Conservation (phyloP, 306 rosid species). For the Lathyrus sativus region DNA sequence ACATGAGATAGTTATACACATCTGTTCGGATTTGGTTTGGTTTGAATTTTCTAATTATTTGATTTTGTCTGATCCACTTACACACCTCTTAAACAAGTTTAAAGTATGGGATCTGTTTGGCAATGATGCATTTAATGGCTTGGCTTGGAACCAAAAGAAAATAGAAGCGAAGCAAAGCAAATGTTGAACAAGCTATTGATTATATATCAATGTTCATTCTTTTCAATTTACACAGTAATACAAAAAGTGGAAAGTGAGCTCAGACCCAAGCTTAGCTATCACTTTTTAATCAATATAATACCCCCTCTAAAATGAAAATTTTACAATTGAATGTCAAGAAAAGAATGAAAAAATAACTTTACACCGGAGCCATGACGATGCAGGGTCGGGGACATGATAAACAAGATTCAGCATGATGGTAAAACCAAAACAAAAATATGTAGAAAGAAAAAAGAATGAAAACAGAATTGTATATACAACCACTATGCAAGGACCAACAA, state of each 20-base stretch:
- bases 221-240: slow-evolving; percentile 55
- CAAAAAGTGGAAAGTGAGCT: slow-evolving; percentile 54
- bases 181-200: slow-evolving; percentile 41
- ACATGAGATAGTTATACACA: too few species aligned
- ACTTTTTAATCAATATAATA: slow-evolving; percentile 40
- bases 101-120: background rate
- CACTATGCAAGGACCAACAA: slow-evolving; percentile 49
- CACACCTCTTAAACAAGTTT: too few species aligned
- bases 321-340: slow-evolving; percentile 65
- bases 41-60: too few species aligned
- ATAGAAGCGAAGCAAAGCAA: slow-evolving; percentile 17
- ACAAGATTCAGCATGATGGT: slow-evolving; percentile 27
- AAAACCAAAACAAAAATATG: background rate
- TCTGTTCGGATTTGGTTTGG: too few species aligned
- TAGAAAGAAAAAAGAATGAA: slow-evolving; percentile 31
- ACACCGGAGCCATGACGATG: slow-evolving; percentile 49
- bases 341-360: slow-evolving; percentile 81
- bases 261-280: slow-evolving; percentile 40
- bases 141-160: background rate
- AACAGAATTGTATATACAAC: slow-evolving; percentile 59
- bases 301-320: slow-evolving; percentile 48
- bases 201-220: slow-evolving; percentile 35
- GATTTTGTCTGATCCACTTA: too few species aligned
- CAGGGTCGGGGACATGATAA: slow-evolving; percentile 47
- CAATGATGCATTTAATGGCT: background rate